Percentiles rank a stretch among this genome's conserved stretches.
Conservation (phyloP, 1,284 basidiomycete genomes). For the Ceratobasidium sp. region DNA sequence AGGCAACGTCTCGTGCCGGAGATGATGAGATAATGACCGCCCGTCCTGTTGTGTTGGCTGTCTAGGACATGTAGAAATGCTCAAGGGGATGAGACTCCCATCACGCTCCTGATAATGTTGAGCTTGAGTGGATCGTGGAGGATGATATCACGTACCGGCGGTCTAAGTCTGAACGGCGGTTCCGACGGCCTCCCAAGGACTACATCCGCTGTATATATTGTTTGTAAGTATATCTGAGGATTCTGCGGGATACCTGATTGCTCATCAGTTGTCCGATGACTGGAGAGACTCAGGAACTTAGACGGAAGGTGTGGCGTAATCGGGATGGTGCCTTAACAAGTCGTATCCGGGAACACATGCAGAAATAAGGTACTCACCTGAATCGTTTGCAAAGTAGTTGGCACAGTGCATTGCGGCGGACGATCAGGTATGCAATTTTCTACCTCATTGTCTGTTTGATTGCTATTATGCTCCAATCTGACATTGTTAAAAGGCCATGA, state of each 20-base stretch:
- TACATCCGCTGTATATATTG: conserved; percentile 25
- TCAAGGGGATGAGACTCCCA: not conserved
- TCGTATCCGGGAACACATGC: conserved; percentile 23
- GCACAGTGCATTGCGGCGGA: conserved; percentile 20
- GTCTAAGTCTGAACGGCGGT: not conserved
- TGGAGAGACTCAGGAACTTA: not conserved
- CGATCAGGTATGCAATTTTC: conserved; percentile 6
- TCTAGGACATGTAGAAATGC: conserved; percentile 8
- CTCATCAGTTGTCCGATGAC: too few relatives aligned
- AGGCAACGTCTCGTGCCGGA: too few relatives aligned
- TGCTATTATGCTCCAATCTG: too few relatives aligned
- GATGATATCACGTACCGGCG: conserved; percentile 4
- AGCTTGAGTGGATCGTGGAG: not conserved
- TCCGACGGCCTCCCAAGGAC: not conserved
- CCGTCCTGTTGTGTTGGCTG: not conserved
- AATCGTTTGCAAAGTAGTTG: not conserved
- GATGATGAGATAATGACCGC: not conserved
- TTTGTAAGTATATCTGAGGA: conserved; percentile 17
- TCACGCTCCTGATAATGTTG: not conserved
- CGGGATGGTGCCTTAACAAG: conserved; percentile 13
- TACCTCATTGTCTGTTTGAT: not conserved
- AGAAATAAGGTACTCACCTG: conserved; percentile 19
- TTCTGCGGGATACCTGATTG: too few relatives aligned
- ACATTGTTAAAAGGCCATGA: too few relatives aligned
- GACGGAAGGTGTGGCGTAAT: conserved; percentile 13